A percentile compares a stretch with the other conserved stretches of the same genome.
These are phyloP conservation scores for Sordaria brevicollis DNA, from an alignment of 495 filamentous ascomycete species.

Conservation along the genomic window DNA sequence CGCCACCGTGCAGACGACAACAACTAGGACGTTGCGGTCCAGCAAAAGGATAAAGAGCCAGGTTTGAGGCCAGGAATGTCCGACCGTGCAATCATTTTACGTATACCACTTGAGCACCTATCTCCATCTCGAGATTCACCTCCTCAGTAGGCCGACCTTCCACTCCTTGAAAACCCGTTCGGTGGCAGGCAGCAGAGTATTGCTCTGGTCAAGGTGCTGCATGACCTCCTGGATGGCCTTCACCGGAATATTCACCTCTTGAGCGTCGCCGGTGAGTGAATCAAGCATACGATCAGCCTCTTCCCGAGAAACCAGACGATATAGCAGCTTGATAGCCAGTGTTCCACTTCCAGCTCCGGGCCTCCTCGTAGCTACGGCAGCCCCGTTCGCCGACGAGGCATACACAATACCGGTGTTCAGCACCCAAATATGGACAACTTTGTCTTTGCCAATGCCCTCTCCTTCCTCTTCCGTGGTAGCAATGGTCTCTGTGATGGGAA, in stretches of 20 bases:
- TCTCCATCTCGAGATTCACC: constrained; percentile 13
- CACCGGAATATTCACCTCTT: constrained; percentile 53
- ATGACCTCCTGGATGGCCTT: constrained; percentile 36
- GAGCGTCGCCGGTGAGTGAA: constrained; percentile 43
- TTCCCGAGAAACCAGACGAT: constrained; percentile 30
- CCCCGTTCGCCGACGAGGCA: constrained; percentile 32
- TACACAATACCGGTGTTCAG: constrained; percentile 62
- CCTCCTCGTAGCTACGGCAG: constrained; percentile 10
- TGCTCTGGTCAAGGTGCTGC: constrained; percentile 37
- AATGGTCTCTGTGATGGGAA: constrained; percentile 22
- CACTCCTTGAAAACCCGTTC: constrained; percentile 52
- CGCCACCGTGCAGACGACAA: constrained; percentile 8
- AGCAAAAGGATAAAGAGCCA: constrained; percentile 13
- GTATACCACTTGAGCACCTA: background rate
- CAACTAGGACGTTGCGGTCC: constrained; percentile 7
- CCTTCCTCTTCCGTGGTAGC: background rate
- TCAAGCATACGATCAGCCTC: constrained; percentile 47
- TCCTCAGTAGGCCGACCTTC: constrained; percentile 54
- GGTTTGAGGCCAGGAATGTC: background rate
- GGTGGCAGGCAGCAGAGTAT: constrained; percentile 41
- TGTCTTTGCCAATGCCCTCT: constrained; percentile 2
- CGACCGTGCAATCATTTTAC: background rate
- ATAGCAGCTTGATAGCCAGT: constrained; percentile 60
- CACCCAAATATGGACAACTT: constrained; percentile 49
- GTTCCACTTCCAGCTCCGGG: constrained; percentile 7